Evolutionary conservation across 225 moss, liverwort and hornwort species (phyloP).

Genomic region (Takakia lepidozioides): DNA sequence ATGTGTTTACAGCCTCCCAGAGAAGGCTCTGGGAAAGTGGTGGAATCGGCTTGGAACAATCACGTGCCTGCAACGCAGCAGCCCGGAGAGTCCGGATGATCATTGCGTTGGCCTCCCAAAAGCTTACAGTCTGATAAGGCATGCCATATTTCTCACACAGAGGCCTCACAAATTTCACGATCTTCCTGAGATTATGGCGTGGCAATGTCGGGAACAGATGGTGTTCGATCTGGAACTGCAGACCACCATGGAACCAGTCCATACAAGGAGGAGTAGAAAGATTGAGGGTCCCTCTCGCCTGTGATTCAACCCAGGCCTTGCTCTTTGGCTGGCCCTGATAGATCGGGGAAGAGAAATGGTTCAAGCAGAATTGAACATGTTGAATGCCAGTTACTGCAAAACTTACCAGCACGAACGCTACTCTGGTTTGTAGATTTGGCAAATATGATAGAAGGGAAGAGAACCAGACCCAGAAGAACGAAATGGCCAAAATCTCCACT

Average conservation of each 20-base stretch:
- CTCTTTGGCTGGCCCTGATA: slow-evolving; percentile 80
- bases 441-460: slow-evolving; percentile 58
- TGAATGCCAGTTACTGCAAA: slow-evolving; percentile 88
- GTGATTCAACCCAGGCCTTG: slow-evolving; percentile 82
- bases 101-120: slow-evolving; percentile 92
- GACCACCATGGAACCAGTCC: slow-evolving; percentile 98
- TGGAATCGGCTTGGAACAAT: slow-evolving; percentile 62
- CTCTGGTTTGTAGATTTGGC: slow-evolving; percentile 40
- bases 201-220: slow-evolving; percentile 93
- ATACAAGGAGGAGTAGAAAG: slow-evolving; percentile 78
- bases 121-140: slow-evolving; percentile 80
- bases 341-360: slow-evolving; percentile 91
- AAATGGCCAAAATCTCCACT: slow-evolving; percentile 57
- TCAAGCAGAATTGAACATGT: slow-evolving; percentile 94
- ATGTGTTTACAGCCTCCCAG: slow-evolving; percentile 86
- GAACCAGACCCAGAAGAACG: slow-evolving; percentile 89
- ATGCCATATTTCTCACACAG: slow-evolving; percentile 83
- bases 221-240: slow-evolving; percentile 98
- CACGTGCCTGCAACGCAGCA: slow-evolving; percentile 87
- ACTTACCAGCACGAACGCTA: slow-evolving; percentile 61
- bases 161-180: slow-evolving; percentile 64
- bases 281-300: slow-evolving; percentile 77
- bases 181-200: slow-evolving; percentile 86
- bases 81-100: slow-evolving; percentile 65
- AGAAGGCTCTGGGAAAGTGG: slow-evolving; percentile 67